Conservation (phyloP, 2,329 filamentous ascomycete genomes). For the Capronia epimyces region DNA sequence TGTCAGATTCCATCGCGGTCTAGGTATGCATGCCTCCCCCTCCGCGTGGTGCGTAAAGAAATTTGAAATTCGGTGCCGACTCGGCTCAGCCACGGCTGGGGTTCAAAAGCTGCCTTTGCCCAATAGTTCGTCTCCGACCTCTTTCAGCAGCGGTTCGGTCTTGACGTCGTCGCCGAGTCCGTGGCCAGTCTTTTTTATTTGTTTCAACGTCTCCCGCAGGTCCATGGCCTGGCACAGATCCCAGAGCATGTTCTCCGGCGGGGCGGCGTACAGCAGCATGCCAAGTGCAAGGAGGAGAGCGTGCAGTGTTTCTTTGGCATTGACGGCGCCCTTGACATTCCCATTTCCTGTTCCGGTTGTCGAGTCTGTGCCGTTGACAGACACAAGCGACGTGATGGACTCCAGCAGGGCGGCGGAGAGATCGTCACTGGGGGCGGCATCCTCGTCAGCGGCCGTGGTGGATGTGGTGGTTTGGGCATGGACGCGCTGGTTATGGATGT, state of each 20-base stretch:
- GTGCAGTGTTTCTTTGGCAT: constrained; percentile 60
- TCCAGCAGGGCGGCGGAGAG: constrained; percentile 69
- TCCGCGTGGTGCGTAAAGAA: too few relatives aligned
- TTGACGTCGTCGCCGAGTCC: constrained; percentile 49
- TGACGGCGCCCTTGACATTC: not conserved
- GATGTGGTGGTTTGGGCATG: constrained; percentile 50
- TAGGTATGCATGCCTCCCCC: too few relatives aligned
- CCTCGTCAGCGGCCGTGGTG: constrained; percentile 41
- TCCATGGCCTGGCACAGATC: constrained; percentile 77
- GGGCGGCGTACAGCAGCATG: constrained; percentile 65
- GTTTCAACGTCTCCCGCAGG: constrained; percentile 56
- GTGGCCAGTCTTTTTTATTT: constrained; percentile 22
- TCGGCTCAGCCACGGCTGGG: too few relatives aligned
- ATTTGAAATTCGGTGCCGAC: too few relatives aligned
- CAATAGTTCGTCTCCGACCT: constrained; percentile 44
- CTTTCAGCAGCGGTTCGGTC: constrained; percentile 53
- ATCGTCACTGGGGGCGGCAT: constrained; percentile 50
- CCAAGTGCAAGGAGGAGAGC: constrained; percentile 73
- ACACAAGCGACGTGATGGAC: constrained; percentile 31
- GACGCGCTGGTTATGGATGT: constrained; percentile 61
- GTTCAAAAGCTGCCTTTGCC: constrained; percentile 33
- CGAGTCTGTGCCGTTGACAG: not conserved
- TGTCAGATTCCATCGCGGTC: too few relatives aligned
- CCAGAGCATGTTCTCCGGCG: constrained; percentile 62
- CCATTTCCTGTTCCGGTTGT: not conserved